Percentiles rank a stretch among this genome's conserved stretches.
These are phyloP conservation scores for Dichotomopilus funicola DNA, from an alignment of 2,329 filamentous ascomycete genomes.

Conservation along the genomic window DNA sequence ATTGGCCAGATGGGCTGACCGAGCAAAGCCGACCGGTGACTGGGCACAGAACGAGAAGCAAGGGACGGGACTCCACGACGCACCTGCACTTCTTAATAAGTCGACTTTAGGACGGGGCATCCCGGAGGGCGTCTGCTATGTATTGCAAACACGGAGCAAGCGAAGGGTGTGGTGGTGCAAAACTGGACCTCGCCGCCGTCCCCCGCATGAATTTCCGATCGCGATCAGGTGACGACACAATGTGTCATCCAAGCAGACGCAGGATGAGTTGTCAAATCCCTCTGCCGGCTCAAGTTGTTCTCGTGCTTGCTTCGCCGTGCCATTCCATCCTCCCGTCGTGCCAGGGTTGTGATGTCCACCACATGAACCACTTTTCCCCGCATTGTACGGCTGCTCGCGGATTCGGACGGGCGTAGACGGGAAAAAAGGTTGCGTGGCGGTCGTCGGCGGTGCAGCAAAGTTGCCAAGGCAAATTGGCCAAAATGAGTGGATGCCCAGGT, in stretches of 20 bases:
- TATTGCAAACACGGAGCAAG: constrained; percentile 19
- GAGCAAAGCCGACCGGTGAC: constrained; percentile 1
- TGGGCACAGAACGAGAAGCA: constrained; percentile 11
- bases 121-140: background rate
- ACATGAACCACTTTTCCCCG: constrained; percentile 1
- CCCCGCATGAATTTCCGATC: constrained; percentile 20
- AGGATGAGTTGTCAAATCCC: constrained; percentile 20
- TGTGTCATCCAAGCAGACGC: constrained; percentile 19
- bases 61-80: constrained; percentile 5
- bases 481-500: background rate
- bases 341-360: background rate
- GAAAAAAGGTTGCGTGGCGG: background rate
- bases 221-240: constrained; percentile 23
- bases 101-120: constrained; percentile 10
- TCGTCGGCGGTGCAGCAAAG: background rate
- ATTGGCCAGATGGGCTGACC: constrained; percentile 5
- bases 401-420: background rate
- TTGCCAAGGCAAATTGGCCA: background rate
- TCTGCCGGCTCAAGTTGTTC: background rate
- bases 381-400: constrained; percentile 12
- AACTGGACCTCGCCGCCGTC: background rate
- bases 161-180: constrained; percentile 10
- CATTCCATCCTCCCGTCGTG: background rate
- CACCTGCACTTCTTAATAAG: constrained; percentile 18
- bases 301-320: background rate